These are phyloP conservation scores for Malus hybrid DNA, from an alignment of 331 rosid genomes.

Conservation along the genomic window DNA sequence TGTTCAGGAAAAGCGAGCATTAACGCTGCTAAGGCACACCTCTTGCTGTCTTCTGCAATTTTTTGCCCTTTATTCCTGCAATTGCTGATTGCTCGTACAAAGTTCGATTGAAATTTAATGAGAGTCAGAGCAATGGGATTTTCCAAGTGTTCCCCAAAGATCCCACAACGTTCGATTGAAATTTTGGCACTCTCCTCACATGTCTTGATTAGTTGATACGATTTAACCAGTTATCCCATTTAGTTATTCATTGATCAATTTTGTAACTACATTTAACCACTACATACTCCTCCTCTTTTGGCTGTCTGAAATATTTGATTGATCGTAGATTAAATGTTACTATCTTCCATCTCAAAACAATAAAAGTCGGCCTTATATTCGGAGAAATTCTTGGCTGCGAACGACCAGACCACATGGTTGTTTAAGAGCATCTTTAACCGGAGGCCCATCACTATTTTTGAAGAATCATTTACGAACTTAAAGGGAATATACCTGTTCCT, in stretches of 20 bases:
- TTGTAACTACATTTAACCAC: not conserved
- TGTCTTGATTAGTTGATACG: not conserved
- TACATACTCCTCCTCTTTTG: too few relatives aligned
- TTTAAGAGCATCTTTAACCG: not conserved
- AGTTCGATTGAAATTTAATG: not conserved
- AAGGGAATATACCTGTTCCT: too few relatives aligned
- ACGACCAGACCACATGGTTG: too few relatives aligned
- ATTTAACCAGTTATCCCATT: too few relatives aligned
- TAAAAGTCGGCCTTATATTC: too few relatives aligned
- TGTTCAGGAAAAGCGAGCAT: slow-evolving; percentile 9
- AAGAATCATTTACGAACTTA: too few relatives aligned
- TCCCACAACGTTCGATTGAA: slow-evolving; percentile 7
- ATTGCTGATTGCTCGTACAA: not conserved
- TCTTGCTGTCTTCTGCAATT: not conserved
- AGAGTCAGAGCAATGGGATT: slow-evolving; percentile 5
- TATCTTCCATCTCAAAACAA: too few relatives aligned
- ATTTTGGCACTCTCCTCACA: slow-evolving; percentile 6
- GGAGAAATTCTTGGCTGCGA: fast-evolving
- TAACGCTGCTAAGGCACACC: not conserved
- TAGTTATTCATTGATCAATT: not conserved
- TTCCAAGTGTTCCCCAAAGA: slow-evolving; percentile 12
- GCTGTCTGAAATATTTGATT: too few relatives aligned
- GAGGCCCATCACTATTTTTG: too few relatives aligned
- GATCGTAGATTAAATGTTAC: too few relatives aligned
- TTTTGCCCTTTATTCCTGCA: not conserved